These are phyloP conservation scores for Ottelia alismoides DNA, from an alignment of 106 monocot genomes.

Conservation along the genomic window DNA sequence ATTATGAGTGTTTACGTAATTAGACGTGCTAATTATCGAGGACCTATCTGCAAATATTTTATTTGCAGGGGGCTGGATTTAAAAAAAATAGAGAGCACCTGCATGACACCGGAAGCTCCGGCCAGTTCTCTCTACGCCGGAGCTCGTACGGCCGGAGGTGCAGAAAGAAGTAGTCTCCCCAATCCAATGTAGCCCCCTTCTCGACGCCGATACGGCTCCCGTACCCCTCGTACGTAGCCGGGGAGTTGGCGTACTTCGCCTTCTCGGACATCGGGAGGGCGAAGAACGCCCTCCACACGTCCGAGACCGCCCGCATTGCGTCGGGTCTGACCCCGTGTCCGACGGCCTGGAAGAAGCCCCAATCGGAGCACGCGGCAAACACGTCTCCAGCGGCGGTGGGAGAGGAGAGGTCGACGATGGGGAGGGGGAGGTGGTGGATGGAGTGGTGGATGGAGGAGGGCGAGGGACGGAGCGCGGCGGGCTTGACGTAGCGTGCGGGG, in stretches of 20 bases:
- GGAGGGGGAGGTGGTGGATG: slow-evolving; percentile 17
- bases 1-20: too few relatives aligned
- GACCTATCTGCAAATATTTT: too few relatives aligned
- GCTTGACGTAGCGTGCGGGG: slow-evolving; percentile 50
- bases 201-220: slow-evolving; percentile 57
- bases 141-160: slow-evolving; percentile 32
- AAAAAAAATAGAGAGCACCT: too few relatives aligned
- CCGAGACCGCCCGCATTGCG: slow-evolving; percentile 13
- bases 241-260: slow-evolving; percentile 34
- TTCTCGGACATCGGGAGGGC: slow-evolving; percentile 33
- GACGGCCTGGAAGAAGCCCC: slow-evolving; percentile 68
- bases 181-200: slow-evolving; percentile 48
- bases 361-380: slow-evolving; percentile 28
- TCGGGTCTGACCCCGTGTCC: slow-evolving; percentile 41
- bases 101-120: too few relatives aligned
- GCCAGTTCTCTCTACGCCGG: too few relatives aligned
- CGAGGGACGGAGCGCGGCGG: slow-evolving; percentile 27
- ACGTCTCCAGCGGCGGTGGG: slow-evolving; percentile 8
- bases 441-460: not conserved
- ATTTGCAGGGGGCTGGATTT: too few relatives aligned
- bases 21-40: too few relatives aligned
- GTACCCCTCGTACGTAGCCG: slow-evolving; percentile 63
- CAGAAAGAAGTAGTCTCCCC: slow-evolving; percentile 76
- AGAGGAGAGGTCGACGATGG: slow-evolving; percentile 28
- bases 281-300: slow-evolving; percentile 49